Percentiles rank a stretch among this genome's conserved stretches.
Evolutionary conservation across 306 rosid species (phyloP).

Genomic region (Hippophae gyantsensis): DNA sequence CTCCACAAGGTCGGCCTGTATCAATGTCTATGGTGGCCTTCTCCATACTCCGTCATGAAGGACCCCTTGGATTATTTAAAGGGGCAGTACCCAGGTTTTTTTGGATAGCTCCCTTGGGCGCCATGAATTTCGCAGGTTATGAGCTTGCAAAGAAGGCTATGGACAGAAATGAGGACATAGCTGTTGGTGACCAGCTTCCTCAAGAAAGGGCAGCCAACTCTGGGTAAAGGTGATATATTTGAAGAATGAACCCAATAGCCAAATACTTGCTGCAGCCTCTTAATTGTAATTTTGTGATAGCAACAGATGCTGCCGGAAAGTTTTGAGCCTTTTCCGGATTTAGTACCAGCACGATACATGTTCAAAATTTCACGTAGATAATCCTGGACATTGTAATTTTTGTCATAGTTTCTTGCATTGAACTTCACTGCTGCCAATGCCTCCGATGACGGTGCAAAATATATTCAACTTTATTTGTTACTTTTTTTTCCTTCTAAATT

Average conservation of each 20-base stretch:
- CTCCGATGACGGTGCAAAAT: slow-evolving; percentile 27
- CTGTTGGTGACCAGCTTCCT: slow-evolving; percentile 26
- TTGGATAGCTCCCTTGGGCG: slow-evolving; percentile 98
- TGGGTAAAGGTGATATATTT: slow-evolving; percentile 24
- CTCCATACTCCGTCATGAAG: slow-evolving; percentile 74
- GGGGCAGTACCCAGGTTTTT: slow-evolving; percentile 96
- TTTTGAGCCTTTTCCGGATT: slow-evolving; percentile 30
- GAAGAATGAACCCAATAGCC: not conserved
- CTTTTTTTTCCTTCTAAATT: no score
- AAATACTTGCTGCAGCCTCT: not conserved
- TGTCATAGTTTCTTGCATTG: slow-evolving; percentile 16
- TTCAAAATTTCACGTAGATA: slow-evolving; percentile 33
- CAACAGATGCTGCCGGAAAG: slow-evolving; percentile 27
- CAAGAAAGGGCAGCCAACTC: slow-evolving; percentile 37
- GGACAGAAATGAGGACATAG: slow-evolving; percentile 58
- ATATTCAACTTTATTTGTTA: slow-evolving; percentile 6
- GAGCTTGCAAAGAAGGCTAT: slow-evolving; percentile 94
- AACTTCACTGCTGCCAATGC: slow-evolving; percentile 29
- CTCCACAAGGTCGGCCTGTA: slow-evolving; percentile 62
- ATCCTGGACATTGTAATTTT: slow-evolving; percentile 29
- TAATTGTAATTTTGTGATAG: slow-evolving; percentile 9
- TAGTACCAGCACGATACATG: slow-evolving; percentile 20
- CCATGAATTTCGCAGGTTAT: slow-evolving; percentile 98
- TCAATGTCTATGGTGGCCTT: slow-evolving; percentile 66
- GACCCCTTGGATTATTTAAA: slow-evolving; percentile 87